Evolutionary conservation across 176 grass and related monocot species (phyloP).

Genomic region (Metroxylon sagu): DNA sequence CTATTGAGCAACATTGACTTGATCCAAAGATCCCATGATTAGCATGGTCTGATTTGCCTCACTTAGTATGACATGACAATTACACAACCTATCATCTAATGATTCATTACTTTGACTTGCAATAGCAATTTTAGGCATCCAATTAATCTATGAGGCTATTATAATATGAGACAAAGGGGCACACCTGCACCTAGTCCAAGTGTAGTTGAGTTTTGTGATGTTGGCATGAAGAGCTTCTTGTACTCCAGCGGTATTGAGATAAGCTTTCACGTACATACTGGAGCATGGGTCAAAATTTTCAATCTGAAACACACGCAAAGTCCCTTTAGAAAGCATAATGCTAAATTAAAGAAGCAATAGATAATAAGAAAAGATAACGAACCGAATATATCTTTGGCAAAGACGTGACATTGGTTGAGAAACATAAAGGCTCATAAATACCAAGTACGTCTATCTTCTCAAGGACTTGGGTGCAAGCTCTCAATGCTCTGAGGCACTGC

Average conservation of each 20-base stretch:
- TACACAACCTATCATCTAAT: no score
- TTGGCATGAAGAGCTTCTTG: conserved; percentile 86
- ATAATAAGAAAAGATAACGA: conserved; percentile 7
- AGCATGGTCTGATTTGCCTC: no score
- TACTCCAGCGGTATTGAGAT: conserved; percentile 61
- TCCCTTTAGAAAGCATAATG: no score
- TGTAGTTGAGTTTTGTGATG: conserved; percentile 49
- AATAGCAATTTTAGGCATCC: no score
- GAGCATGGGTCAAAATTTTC: conserved; percentile 78
- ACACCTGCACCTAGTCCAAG: conserved; percentile 76
- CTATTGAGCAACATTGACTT: no score
- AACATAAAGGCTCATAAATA: conserved; percentile 79
- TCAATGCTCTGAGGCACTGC: conserved; percentile 19
- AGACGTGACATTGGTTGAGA: conserved; percentile 9
- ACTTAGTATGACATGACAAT: no score
- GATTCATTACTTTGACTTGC: no score
- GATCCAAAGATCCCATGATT: no score
- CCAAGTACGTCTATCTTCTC: conserved; percentile 61
- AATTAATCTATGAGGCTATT: no score
- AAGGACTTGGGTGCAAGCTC: neutral
- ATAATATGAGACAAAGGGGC: neutral
- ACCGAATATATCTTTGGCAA: conserved; percentile 49
- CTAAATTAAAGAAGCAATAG: neutral
- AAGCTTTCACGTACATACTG: conserved; percentile 58
- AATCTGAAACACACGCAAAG: conserved; percentile 29